Conservation (phyloP, 371 early-diverging fungal species). For the Lichtheimia hyalospora region DNA sequence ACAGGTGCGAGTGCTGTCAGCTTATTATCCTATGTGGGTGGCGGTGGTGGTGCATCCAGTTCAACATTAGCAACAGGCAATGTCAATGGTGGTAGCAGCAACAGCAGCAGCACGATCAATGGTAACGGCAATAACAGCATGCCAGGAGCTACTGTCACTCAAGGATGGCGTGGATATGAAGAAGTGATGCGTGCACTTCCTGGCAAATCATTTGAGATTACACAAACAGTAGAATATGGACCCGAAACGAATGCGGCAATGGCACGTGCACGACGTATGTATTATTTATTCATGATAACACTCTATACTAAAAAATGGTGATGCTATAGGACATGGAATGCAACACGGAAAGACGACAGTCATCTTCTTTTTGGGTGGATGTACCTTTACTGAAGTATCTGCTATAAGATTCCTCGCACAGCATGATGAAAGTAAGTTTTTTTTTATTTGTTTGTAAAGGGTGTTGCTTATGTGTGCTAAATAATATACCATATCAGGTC, state of each 20-base stretch:
- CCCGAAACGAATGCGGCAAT: constrained; percentile 47
- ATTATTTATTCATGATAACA: background rate
- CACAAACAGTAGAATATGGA: constrained; percentile 65
- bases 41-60: constrained; percentile 13
- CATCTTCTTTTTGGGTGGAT: constrained; percentile 95
- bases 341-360: constrained; percentile 74
- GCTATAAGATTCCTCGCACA: constrained; percentile 84
- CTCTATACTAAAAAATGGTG: background rate
- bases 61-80: background rate
- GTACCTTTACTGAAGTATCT: constrained; percentile 89
- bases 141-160: background rate
- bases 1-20: constrained; percentile 34
- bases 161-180: constrained; percentile 86
- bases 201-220: constrained; percentile 77
- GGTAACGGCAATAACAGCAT: constrained; percentile 12
- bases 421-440: constrained; percentile 65
- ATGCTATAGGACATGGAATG: constrained; percentile 35
- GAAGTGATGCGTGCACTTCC: constrained; percentile 78
- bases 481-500: constrained; percentile 38
- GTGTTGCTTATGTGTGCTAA: background rate
- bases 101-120: constrained; percentile 16
- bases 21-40: constrained; percentile 34
- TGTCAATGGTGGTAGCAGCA: constrained; percentile 6
- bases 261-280: constrained; percentile 58
- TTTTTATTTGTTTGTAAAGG: background rate